Evolutionary conservation across 2,329 filamentous ascomycete genomes (phyloP), one percentile per base, ranked within the genome.

Genomic region (Aspergillus latus): DNA sequence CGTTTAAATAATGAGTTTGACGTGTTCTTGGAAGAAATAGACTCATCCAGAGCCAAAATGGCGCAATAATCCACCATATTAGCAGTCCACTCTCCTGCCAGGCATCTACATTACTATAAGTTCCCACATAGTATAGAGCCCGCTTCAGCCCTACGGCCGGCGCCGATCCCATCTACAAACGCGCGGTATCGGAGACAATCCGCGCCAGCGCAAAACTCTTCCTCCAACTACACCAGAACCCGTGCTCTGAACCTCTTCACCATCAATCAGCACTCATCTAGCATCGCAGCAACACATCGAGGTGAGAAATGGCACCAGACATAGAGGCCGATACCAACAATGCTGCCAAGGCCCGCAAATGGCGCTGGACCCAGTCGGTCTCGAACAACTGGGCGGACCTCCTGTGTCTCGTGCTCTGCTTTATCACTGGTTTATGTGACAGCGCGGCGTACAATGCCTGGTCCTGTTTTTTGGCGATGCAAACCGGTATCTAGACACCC

Each of bases 391-490:
- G 75, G 51, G 72, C 72, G 5, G 73, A 76, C 49, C 55, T 73
- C 10, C 61, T 76, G 44, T 76, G 65, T 70, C 57, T 78, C 61
- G 59, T 78, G 54, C 66, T 72, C 9, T 70, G 67, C 39, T 73
- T 78, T 51, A 64, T 73, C 32, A 78, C 75, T 0, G 76, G 76
- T 1, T 66, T 79, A 16, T 76, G 76, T 49, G 76, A 79, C 59
- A 74, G 74, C 56, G 72, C 74, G 40, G 72, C 76, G 9, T 78
- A 77, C 66, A 76, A 76, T 61, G 74, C 75, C 11, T 78, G 76
- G 75, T 74, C 72, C 30, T 78, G 76, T 58, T 79, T 79, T 65
- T 66, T 78, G 40, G 74, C 74, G 51, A 78, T 79, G 76, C 76
- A 79, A 59, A 78, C 76, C 2, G 76, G 76, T 77, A 21, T 21